Evolutionary conservation across 2,329 filamentous ascomycete genomes (phyloP).

Genomic region (Aphanocladium album): DNA sequence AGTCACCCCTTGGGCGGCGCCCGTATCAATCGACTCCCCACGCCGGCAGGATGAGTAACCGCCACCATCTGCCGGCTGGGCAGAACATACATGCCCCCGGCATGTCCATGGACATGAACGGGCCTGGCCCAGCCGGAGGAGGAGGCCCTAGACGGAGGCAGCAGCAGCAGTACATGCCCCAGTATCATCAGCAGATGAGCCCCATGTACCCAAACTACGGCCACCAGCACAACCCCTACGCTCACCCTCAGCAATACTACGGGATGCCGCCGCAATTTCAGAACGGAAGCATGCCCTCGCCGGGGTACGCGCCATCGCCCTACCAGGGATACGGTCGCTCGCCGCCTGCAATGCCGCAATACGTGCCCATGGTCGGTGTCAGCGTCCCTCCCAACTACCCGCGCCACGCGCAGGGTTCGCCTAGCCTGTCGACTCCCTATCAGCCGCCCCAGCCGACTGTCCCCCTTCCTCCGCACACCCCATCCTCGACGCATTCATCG

Average conservation of each 20-base stretch:
- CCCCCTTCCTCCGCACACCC: conserved; percentile 43
- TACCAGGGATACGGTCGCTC: conserved; percentile 47
- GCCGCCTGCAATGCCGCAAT: conserved; percentile 50
- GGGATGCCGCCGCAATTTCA: conserved; percentile 58
- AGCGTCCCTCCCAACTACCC: conserved; percentile 43
- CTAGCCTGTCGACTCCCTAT: conserved; percentile 52
- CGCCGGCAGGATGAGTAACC: conserved; percentile 72
- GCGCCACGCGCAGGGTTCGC: conserved; percentile 45
- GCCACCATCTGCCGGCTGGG: conserved; percentile 76
- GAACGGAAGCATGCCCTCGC: conserved; percentile 40
- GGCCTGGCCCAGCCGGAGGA: conserved; percentile 28
- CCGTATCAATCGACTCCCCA: conserved; percentile 36
- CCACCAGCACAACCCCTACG: conserved; percentile 44
- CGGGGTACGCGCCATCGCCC: conserved; percentile 43
- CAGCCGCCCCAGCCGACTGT: conserved; percentile 45
- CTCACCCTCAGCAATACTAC: conserved; percentile 38
- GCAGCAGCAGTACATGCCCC: conserved; percentile 26
- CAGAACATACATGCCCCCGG: conserved; percentile 51
- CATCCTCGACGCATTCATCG: conserved; percentile 48
- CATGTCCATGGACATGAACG: conserved; percentile 29
- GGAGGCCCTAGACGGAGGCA: conserved; percentile 32
- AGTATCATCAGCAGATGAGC: conserved; percentile 38
- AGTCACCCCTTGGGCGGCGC: conserved; percentile 13
- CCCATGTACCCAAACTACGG: conserved; percentile 49
- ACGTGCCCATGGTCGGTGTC: conserved; percentile 46